Evolutionary conservation across 495 filamentous ascomycete genomes (phyloP).

Genomic region (Cetradonia linearis): DNA sequence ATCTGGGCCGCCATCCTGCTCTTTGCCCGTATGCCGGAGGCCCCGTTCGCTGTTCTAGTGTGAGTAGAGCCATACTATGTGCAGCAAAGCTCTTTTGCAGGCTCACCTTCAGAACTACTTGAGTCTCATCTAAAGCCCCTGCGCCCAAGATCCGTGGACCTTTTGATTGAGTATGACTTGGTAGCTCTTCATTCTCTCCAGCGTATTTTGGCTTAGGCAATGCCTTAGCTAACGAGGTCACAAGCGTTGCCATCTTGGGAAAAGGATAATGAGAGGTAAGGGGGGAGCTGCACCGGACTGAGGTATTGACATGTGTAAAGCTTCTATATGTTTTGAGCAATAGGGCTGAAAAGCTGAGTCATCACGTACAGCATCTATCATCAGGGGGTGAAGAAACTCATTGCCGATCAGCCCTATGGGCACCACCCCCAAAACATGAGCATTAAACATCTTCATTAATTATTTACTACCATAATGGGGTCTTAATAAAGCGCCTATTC

Average conservation of each 20-base stretch:
- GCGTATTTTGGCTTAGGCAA: constrained; percentile 85
- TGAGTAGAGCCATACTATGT: not conserved
- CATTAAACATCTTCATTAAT: too few relatives aligned
- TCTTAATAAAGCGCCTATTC: too few relatives aligned
- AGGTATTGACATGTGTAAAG: not conserved
- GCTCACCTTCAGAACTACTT: constrained; percentile 70
- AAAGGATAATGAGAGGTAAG: too few relatives aligned
- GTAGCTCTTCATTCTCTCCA: constrained; percentile 73
- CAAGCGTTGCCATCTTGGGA: constrained; percentile 32
- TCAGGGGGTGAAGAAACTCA: too few relatives aligned
- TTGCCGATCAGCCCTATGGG: too few relatives aligned
- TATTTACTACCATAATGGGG: too few relatives aligned
- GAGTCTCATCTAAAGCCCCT: constrained; percentile 69
- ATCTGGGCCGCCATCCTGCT: constrained; percentile 76
- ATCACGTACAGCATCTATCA: not conserved
- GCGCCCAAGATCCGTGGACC: constrained; percentile 71
- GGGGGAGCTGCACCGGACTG: not conserved
- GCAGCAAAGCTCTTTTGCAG: not conserved
- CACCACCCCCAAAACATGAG: too few relatives aligned
- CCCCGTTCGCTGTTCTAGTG: constrained; percentile 51
- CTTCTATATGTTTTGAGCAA: not conserved
- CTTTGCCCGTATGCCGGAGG: constrained; percentile 82
- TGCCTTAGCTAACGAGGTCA: constrained; percentile 66
- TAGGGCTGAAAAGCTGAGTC: constrained; percentile 5
- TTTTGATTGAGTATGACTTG: constrained; percentile 59